A percentile compares a stretch with the other conserved stretches of the same genome.
These are phyloP conservation scores for Scenedesmus sp. DNA, from an alignment of 163 green algal genomes.

Conservation along the genomic window DNA sequence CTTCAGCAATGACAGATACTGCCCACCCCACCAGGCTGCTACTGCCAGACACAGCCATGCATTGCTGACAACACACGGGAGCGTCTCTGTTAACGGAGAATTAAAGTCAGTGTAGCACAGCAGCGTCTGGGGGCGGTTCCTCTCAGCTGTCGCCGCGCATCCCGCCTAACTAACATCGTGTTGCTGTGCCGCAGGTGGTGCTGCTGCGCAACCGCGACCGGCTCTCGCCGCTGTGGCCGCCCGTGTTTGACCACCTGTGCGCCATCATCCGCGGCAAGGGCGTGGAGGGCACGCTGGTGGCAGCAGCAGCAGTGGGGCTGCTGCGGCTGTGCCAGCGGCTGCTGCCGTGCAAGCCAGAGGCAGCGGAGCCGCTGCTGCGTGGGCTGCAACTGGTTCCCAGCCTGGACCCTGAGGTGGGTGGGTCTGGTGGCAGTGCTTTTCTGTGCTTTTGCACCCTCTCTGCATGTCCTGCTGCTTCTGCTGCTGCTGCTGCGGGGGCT, in stretches of 20 bases:
- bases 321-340: conserved; percentile 90
- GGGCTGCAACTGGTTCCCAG: conserved; percentile 82
- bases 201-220: conserved; percentile 94
- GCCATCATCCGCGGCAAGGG: conserved; percentile 51
- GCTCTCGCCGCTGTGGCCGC: conserved; percentile 66
- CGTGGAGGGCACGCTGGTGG: conserved; percentile 68
- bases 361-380: conserved; percentile 86
- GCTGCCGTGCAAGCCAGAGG: conserved; percentile 92
- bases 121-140: too few relatives aligned
- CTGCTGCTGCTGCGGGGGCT: too few relatives aligned
- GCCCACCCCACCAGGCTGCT: too few relatives aligned
- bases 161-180: too few relatives aligned
- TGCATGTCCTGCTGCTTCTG: too few relatives aligned
- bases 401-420: conserved; percentile 68
- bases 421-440: background rate
- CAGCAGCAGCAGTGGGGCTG: conserved; percentile 88
- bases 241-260: conserved; percentile 66
- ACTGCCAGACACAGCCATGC: too few relatives aligned
- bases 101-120: too few relatives aligned
- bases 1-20: too few relatives aligned
- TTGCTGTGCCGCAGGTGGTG: conserved; percentile 61
- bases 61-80: too few relatives aligned
- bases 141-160: too few relatives aligned
- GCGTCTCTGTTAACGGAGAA: too few relatives aligned
- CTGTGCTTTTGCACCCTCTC: too few relatives aligned